Base-by-base conservation (phyloP, 495 filamentous ascomycete genomes). In the Cladorrhinum samala region DNA sequence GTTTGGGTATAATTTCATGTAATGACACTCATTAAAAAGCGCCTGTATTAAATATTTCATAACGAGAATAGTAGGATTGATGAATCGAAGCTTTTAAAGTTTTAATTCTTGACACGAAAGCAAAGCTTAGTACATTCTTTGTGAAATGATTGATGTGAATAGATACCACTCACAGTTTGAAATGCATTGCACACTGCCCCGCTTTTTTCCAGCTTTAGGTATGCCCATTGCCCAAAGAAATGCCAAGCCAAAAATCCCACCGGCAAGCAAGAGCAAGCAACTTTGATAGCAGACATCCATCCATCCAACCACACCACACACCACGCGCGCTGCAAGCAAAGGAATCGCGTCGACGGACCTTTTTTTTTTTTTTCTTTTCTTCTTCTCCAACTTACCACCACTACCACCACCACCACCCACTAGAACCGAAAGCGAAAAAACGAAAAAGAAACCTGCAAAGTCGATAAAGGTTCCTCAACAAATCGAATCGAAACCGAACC, bases 221-320 rank as follows among this genome's bases (percentile, higher is more conserved):
- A n/a, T n/a, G n/a, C n/a, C n/a, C n/a, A n/a, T n/a, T n/a, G n/a
- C n/a, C n/a, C n/a, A n/a, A n/a, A n/a, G n/a, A 41, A 41, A 44
- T 53, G 49, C 54, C 49, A 57, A 57, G 54, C 54, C 45, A 48
- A 57, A 57, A 53, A 46, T 50, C 46, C 39, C 45, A 44, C 46
- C 53, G 9, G 20, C 19, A 3, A 18, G 36, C 17, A 24, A 17
- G 2, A 38, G 40, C 39, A n/a, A 8, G 11, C 6, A 14, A 55
- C 36, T 40, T 27, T 19, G 16, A 5, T 41, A 18, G 16, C n/a
- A 17, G n/a, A 39, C 30, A 37, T 37, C 30, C 30, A 37, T 18
- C 20, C 16, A 14, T 41, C n/a, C n/a, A 2, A 36, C 14, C 19
- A 9, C 17, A 16, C 25, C 39, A 20, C 9, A n/a, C 19, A 44